These are phyloP conservation scores for Metrosideros polymorpha DNA, from an alignment of 441 rosid genomes.

Conservation along the genomic window DNA sequence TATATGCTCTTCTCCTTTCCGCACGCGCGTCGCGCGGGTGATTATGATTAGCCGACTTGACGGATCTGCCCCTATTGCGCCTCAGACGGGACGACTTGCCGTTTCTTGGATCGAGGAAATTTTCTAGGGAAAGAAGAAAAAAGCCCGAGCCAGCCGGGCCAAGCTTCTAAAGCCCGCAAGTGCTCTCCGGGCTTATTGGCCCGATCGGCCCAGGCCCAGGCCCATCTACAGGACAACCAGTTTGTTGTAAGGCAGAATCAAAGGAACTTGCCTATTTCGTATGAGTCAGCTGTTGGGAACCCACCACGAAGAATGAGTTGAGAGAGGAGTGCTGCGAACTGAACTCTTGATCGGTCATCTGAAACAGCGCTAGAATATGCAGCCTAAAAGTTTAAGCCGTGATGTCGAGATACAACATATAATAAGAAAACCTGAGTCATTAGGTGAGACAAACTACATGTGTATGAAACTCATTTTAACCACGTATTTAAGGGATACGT, in stretches of 20 bases:
- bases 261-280: no score
- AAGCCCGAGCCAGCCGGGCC: not conserved
- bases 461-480: not conserved
- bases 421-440: not conserved
- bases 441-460: not conserved
- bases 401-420: not conserved
- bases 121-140: not conserved
- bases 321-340: not conserved
- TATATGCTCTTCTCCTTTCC: no score
- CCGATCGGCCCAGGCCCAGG: not conserved
- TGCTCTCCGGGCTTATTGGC: not conserved
- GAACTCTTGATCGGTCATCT: not conserved
- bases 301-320: not conserved
- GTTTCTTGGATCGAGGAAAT: not conserved
- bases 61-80: not conserved
- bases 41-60: not conserved
- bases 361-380: not conserved
- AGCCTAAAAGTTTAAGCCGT: not conserved
- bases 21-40: not conserved
- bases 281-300: not conserved
- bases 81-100: not conserved
- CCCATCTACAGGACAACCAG: not conserved
- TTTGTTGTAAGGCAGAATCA: no score
- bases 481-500: not conserved
- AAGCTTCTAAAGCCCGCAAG: not conserved